A percentile compares a stretch with the other conserved stretches of the same genome.
These are phyloP conservation scores for Hypoxylon sp. DNA, from an alignment of 2,329 filamentous ascomycete species.

Conservation along the genomic window DNA sequence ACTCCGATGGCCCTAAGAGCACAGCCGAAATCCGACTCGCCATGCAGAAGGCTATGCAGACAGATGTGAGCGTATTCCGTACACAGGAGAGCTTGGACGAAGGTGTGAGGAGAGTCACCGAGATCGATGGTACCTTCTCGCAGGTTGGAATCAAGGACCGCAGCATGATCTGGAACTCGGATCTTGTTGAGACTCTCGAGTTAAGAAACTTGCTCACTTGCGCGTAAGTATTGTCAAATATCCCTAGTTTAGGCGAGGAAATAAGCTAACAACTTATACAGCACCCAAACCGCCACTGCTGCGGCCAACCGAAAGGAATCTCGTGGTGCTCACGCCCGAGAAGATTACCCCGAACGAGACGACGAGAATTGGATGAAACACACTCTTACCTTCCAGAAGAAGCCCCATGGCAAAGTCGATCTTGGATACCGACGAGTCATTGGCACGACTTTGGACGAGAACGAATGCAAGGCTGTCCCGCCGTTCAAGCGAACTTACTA, in stretches of 20 bases:
- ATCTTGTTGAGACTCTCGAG: constrained; percentile 96
- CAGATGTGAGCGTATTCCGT: constrained; percentile 96
- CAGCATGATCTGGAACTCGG: constrained; percentile 99
- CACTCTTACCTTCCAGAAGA: constrained; percentile 95
- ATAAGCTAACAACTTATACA: constrained; percentile 54
- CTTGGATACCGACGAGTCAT: constrained; percentile 89
- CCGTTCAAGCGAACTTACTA: constrained; percentile 97
- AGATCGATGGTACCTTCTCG: constrained; percentile 84
- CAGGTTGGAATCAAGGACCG: constrained; percentile 97
- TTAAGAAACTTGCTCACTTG: constrained; percentile 95
- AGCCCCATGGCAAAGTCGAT: constrained; percentile 88
- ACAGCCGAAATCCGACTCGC: constrained; percentile 89
- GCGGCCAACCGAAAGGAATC: constrained; percentile 97
- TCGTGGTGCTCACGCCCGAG: constrained; percentile 94
- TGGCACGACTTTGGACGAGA: constrained; percentile 88
- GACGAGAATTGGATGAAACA: constrained; percentile 99
- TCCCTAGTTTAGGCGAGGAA: neutral
- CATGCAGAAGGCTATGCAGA: constrained; percentile 99
- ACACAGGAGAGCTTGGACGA: constrained; percentile 94
- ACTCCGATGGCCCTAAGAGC: constrained; percentile 84
- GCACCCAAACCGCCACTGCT: constrained; percentile 89
- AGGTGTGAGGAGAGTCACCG: constrained; percentile 88
- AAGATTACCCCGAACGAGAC: constrained; percentile 96
- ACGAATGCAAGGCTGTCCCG: constrained; percentile 94
- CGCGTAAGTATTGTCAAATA: constrained; percentile 74